phyloP scores from a whole-genome alignment of 2,329 filamentous ascomycete species.

The Plenodomus lindquistii region DNA sequence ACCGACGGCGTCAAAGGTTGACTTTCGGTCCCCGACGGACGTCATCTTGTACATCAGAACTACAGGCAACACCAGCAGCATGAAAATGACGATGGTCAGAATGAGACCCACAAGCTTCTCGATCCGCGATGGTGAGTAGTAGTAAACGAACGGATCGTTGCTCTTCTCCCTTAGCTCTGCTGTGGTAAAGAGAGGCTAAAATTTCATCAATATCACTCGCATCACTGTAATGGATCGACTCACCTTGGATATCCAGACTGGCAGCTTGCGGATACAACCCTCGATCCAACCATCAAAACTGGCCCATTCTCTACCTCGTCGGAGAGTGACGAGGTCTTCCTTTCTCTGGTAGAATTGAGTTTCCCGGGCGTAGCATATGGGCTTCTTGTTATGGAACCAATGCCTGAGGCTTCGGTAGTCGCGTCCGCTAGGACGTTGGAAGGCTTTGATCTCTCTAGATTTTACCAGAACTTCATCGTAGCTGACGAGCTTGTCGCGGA shows the following conservation, averaged over 20 bases:
- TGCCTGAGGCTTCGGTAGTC: constrained; percentile 39
- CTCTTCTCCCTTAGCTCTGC: constrained; percentile 38
- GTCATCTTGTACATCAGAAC: constrained; percentile 44
- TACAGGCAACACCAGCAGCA: constrained; percentile 43
- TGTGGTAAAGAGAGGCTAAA: constrained; percentile 38
- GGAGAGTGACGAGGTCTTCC: constrained; percentile 43
- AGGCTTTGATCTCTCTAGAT: constrained; percentile 32
- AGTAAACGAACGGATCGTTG: constrained; percentile 26
- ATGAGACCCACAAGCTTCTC: constrained; percentile 41
- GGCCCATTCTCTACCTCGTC: constrained; percentile 41
- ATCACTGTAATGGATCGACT: constrained; percentile 7
- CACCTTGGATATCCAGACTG: constrained; percentile 30
- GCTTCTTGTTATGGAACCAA: constrained; percentile 36
- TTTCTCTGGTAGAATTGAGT: constrained; percentile 33
- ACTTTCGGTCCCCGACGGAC: constrained; percentile 23
- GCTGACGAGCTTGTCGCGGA: constrained; percentile 18
- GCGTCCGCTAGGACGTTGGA: constrained; percentile 38
- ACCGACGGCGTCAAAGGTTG: constrained; percentile 44
- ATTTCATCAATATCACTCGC: not conserved
- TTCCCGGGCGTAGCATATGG: constrained; percentile 26
- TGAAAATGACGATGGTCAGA: constrained; percentile 45
- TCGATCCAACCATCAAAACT: constrained; percentile 44
- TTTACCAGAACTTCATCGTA: constrained; percentile 41
- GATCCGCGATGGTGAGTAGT: constrained; percentile 37
- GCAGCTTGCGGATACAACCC: constrained; percentile 17